Evolutionary conservation across 78 protist genomes (phyloP).

Genomic region (Dictyostelium intermedium): DNA sequence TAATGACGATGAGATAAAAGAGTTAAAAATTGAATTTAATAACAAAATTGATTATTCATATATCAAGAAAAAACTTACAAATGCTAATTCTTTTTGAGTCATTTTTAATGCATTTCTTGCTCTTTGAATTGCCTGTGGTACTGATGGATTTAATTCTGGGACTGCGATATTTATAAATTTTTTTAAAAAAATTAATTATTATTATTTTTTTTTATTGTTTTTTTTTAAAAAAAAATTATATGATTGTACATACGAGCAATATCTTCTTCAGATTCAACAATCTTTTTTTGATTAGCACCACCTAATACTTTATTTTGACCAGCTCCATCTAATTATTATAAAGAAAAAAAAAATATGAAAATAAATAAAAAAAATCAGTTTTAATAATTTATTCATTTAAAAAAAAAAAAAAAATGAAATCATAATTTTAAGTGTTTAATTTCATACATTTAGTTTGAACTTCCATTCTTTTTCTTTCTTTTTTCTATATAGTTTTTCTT

Average conservation of each 20-base stretch:
- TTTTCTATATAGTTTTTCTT: neutral
- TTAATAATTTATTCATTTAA: neutral
- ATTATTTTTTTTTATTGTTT: neutral
- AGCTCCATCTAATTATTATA: constrained; percentile 17
- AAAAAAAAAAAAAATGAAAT: neutral
- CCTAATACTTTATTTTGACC: constrained; percentile 33
- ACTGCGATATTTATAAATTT: neutral
- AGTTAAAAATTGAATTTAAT: neutral
- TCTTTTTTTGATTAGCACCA: constrained; percentile 28
- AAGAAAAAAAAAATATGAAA: neutral
- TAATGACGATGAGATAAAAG: neutral
- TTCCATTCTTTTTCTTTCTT: neutral
- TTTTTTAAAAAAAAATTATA: neutral
- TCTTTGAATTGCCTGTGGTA: constrained; percentile 65
- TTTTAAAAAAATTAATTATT: neutral
- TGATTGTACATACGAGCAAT: neutral
- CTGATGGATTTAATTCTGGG: constrained; percentile 54
- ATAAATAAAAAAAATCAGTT: neutral
- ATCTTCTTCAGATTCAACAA: constrained; percentile 58
- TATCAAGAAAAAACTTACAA: neutral
- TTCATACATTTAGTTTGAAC: neutral
- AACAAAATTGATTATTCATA: too few relatives aligned
- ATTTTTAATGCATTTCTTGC: constrained; percentile 65
- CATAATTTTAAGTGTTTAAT: neutral
- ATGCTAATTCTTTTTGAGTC: constrained; percentile 89